Base-by-base conservation (phyloP, 208 protist species). In the Crithidia bombi region DNA sequence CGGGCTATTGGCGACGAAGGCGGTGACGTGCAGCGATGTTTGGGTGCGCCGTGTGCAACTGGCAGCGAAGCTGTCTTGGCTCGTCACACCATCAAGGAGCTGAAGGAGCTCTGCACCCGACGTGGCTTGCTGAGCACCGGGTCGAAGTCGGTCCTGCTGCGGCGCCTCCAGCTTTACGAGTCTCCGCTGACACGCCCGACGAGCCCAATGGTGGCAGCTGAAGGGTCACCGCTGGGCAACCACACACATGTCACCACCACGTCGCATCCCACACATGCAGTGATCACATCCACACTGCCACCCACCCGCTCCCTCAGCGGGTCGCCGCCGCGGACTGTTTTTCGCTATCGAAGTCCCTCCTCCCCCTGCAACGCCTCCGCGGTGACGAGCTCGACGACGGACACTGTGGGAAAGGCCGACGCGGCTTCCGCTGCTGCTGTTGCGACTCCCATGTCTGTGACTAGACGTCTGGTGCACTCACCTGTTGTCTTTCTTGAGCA, bases 111-210 rank as follows among this genome's bases (percentile, higher is more conserved):
- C 43, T 90, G 85, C 44, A 47, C 50, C 25, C 68, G 68, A n/a
- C 67, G 55, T 10, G 82, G 85, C 12, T 73, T 90, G 44, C 65
- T 87, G 25, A 78, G 54, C 33, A 75, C 51, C 10, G 82, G 85
- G 17, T 68, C 67, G 0, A 87, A 88, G 52, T 41, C 63, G 1
- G 71, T 77, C 23, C 74, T 90, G 39, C 30, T 51, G n/a, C 65
- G 75, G 56, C 79, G 79, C 25, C 70, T 85, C n/a, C 25, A 14
- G 17, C 44, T 67, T 6, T 78, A 78, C 56, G 38, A 72, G 21
- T 17, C 46, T 15, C 50, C 57, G 6, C 19, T 26, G 38, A 46
- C 12, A 28, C 54, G n/a, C 5, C 0, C 30, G 4, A 23, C 28
- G 36, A 26, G 23, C 3, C 17, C 28, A 35, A 25, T 23, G 7